Conservation (phyloP, 169 alveolate genomes). For the Plasmodium reichenowi region DNA sequence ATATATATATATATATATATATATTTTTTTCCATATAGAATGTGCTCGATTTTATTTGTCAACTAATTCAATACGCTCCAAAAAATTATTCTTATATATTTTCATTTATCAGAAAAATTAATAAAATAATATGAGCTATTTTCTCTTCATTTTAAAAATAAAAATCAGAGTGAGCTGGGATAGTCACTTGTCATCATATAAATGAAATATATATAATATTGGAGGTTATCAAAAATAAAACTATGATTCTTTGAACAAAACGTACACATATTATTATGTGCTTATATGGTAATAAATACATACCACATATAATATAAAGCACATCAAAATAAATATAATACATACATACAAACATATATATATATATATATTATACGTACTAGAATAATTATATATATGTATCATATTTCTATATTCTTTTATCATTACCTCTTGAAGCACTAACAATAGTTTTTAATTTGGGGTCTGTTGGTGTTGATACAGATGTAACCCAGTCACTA, state of each 20-base stretch:
- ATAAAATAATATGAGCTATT: slow-evolving; percentile 25
- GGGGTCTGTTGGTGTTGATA: slow-evolving; percentile 92
- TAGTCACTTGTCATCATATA: slow-evolving; percentile 46
- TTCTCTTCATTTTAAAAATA: slow-evolving; percentile 45
- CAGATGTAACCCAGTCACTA: slow-evolving; percentile 96
- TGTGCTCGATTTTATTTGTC: no score
- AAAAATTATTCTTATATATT: slow-evolving; percentile 1
- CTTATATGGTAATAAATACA: background rate
- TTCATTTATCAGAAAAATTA: slow-evolving; percentile 42
- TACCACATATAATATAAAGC: background rate
- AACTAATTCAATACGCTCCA: no score
- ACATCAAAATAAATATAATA: background rate
- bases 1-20: background rate
- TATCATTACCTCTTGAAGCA: slow-evolving; percentile 91
- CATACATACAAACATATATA: background rate
- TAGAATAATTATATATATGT: background rate
- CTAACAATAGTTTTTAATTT: slow-evolving; percentile 92
- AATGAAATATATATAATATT: slow-evolving; percentile 29
- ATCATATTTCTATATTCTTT: background rate
- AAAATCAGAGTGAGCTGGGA: slow-evolving; percentile 78
- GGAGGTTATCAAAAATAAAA: background rate
- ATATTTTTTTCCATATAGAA: background rate
- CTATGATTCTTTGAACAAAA: no score
- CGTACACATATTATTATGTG: background rate
- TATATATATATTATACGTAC: background rate